These are phyloP conservation scores for Rhizophagus prolifer DNA, from an alignment of 192 early-diverging fungal genomes.

Conservation along the genomic window DNA sequence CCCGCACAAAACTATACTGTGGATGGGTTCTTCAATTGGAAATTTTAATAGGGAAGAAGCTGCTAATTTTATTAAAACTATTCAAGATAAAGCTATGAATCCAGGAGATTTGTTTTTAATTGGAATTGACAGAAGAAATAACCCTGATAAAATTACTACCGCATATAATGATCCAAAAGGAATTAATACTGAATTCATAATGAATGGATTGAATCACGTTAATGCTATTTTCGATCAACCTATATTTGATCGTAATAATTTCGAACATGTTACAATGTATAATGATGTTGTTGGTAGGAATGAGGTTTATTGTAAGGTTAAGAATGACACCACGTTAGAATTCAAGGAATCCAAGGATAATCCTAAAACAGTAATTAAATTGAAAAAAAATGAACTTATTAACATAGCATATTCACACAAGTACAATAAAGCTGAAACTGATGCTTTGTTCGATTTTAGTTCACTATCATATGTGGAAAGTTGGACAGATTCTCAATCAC, in stretches of 20 bases:
- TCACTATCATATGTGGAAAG: slow-evolving; percentile 46
- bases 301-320: slow-evolving; percentile 71
- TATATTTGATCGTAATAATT: slow-evolving; percentile 63
- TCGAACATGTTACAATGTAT: slow-evolving; percentile 73
- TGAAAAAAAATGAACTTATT: slow-evolving; percentile 78
- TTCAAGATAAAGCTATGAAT: slow-evolving; percentile 58
- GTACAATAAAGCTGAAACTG: slow-evolving; percentile 61
- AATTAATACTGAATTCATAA: slow-evolving; percentile 75
- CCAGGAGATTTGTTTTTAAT: slow-evolving; percentile 76
- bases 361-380: slow-evolving; percentile 35
- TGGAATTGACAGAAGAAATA: slow-evolving; percentile 85
- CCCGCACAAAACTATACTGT: slow-evolving; percentile 71
- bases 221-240: slow-evolving; percentile 63
- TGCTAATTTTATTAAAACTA: slow-evolving; percentile 58
- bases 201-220: slow-evolving; percentile 81
- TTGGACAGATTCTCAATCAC: slow-evolving; percentile 55
- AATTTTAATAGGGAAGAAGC: slow-evolving; percentile 72
- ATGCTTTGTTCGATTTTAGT: slow-evolving; percentile 46
- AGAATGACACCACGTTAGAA: slow-evolving; percentile 47
- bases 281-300: slow-evolving; percentile 74
- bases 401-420: slow-evolving; percentile 91
- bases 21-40: slow-evolving; percentile 91
- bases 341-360: slow-evolving; percentile 37
- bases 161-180: slow-evolving; percentile 87
- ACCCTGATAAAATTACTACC: slow-evolving; percentile 60